Percentiles rank a stretch among this genome's conserved stretches.
phyloP scores from a whole-genome alignment of 2,329 filamentous ascomycete species.

The Graphium sp. region DNA sequence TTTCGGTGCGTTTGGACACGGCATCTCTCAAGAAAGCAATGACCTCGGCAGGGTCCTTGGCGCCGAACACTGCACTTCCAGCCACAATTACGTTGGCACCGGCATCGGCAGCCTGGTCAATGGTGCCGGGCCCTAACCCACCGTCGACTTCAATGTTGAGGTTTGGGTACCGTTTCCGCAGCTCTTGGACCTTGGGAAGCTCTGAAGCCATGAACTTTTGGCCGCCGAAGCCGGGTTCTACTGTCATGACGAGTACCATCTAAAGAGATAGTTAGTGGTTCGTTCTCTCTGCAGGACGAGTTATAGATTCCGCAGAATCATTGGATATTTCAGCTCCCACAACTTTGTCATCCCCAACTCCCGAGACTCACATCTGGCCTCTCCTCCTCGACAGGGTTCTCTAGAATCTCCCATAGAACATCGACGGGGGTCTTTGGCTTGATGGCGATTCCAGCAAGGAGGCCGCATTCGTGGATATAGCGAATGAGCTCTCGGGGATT shows the following conservation, averaged over 20 bases:
- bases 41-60: constrained; percentile 72
- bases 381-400: constrained; percentile 54
- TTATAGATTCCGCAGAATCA: too few relatives aligned
- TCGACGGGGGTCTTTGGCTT: constrained; percentile 86
- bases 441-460: constrained; percentile 87
- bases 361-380: constrained; percentile 71
- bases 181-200: constrained; percentile 77
- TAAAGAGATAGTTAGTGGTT: too few relatives aligned
- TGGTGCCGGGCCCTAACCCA: constrained; percentile 72
- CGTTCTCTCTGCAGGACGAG: too few relatives aligned
- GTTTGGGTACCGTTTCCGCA: constrained; percentile 73
- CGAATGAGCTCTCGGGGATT: constrained; percentile 71
- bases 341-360: too few relatives aligned
- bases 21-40: constrained; percentile 66
- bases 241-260: constrained; percentile 99
- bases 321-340: too few relatives aligned
- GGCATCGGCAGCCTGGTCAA: constrained; percentile 85
- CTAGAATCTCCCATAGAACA: constrained; percentile 81
- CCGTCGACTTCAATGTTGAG: constrained; percentile 97
- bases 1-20: constrained; percentile 45
- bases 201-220: constrained; percentile 98
- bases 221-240: constrained; percentile 90
- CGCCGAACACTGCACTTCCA: constrained; percentile 88
- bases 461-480: constrained; percentile 76
- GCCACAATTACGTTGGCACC: constrained; percentile 97